phyloP scores from a whole-genome alignment of 257 asterid genomes.

The Rauvolfia tetraphylla region DNA sequence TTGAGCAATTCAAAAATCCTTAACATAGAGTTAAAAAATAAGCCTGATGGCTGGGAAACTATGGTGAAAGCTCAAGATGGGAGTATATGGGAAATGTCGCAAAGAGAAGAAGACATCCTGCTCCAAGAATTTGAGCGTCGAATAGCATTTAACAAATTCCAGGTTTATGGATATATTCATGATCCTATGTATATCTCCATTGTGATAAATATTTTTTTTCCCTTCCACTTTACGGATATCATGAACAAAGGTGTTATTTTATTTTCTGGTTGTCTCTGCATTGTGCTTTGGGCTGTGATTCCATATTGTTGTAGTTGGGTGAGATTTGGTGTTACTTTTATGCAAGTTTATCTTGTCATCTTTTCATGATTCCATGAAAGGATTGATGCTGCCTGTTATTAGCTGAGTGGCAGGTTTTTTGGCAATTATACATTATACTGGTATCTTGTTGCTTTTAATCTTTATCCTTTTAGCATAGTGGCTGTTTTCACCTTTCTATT shows the following conservation, averaged over 20 bases:
- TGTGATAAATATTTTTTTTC: not conserved
- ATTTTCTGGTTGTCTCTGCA: not conserved
- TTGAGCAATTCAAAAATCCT: constrained; percentile 37
- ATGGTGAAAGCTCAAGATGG: constrained; percentile 64
- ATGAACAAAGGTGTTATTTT: not conserved
- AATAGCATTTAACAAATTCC: constrained; percentile 85
- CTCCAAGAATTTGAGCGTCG: constrained; percentile 97
- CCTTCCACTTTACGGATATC: not conserved
- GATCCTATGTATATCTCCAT: not conserved
- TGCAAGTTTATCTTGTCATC: not conserved
- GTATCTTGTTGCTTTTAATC: not conserved
- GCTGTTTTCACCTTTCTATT: not conserved
- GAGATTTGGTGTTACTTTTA: not conserved
- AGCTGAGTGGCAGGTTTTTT: not conserved
- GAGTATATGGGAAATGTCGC: constrained; percentile 90
- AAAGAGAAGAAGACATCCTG: constrained; percentile 87
- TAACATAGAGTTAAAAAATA: constrained; percentile 60
- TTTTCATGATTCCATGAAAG: not conserved
- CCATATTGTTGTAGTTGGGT: too few species aligned
- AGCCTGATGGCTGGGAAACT: constrained; percentile 95
- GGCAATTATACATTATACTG: not conserved
- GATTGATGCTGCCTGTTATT: not conserved
- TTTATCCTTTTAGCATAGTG: not conserved
- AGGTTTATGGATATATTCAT: constrained; percentile 38
- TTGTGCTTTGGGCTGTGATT: not conserved